These are phyloP conservation scores for Lichtheimia corymbifera DNA, from an alignment of 371 early-diverging fungal species.

Conservation along the genomic window DNA sequence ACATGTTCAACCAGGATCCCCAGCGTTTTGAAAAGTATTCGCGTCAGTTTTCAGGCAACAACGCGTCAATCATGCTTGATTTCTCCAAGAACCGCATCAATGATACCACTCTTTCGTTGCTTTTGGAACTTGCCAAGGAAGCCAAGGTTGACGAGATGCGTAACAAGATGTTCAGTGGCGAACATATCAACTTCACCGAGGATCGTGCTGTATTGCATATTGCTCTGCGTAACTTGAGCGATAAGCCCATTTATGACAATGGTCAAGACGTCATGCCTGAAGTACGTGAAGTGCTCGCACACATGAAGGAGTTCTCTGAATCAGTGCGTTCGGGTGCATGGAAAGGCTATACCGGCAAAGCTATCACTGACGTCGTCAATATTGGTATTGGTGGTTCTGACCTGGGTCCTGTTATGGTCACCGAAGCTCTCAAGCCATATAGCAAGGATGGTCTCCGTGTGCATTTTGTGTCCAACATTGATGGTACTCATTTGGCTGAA, in stretches of 20 bases:
- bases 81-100: conserved; percentile 93
- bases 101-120: conserved; percentile 75
- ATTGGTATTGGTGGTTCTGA: conserved; percentile 99
- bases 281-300: conserved; percentile 91
- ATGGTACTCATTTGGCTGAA: conserved; percentile 96
- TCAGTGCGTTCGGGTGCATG: conserved; percentile 86
- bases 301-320: conserved; percentile 89
- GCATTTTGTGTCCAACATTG: conserved; percentile 98
- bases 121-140: conserved; percentile 84
- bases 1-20: conserved; percentile 76
- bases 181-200: conserved; percentile 98
- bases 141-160: conserved; percentile 86
- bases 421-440: conserved; percentile 95
- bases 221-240: conserved; percentile 89
- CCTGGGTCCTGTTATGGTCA: conserved; percentile 99
- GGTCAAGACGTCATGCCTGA: conserved; percentile 92
- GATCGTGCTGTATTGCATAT: conserved; percentile 96
- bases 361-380: conserved; percentile 95
- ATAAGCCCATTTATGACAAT: conserved; percentile 78
- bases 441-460: conserved; percentile 74
- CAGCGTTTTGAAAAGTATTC: conserved; percentile 80
- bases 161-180: conserved; percentile 93
- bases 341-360: conserved; percentile 94
- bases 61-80: conserved; percentile 82
- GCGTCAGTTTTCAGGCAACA: conserved; percentile 70